phyloP scores from a whole-genome alignment of 805 yeast genomes.

The Candida fluviatilis region DNA sequence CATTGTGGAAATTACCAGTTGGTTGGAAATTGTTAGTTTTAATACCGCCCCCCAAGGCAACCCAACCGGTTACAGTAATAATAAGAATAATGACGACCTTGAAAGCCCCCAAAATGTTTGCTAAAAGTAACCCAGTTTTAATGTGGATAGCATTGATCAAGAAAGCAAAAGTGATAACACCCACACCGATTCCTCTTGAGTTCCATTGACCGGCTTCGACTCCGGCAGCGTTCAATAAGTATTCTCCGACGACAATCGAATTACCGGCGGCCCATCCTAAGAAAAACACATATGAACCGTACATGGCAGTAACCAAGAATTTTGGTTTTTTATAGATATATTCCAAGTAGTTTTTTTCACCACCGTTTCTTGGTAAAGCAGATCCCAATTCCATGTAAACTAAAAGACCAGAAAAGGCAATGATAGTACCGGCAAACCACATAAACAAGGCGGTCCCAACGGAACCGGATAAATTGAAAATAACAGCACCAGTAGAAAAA shows the following conservation, averaged over 20 bases:
- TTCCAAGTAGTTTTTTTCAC: conserved; percentile 79
- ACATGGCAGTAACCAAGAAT: conserved; percentile 58
- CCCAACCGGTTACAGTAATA: conserved; percentile 78
- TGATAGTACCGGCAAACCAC: conserved; percentile 73
- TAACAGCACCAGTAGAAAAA: conserved; percentile 63
- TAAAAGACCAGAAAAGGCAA: conserved; percentile 52
- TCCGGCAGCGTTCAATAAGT: conserved; percentile 70
- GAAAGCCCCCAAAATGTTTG: conserved; percentile 61
- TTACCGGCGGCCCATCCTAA: conserved; percentile 87
- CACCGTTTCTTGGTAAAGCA: conserved; percentile 76
- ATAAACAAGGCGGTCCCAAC: conserved; percentile 68
- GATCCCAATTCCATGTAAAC: conserved; percentile 81
- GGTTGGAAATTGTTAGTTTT: conserved; percentile 44
- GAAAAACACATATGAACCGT: conserved; percentile 67
- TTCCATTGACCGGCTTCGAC: conserved; percentile 68
- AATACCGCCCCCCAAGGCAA: conserved; percentile 69
- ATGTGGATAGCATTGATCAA: conserved; percentile 57
- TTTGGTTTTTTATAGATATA: conserved; percentile 64
- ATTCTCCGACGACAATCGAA: conserved; percentile 76
- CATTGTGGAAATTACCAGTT: conserved; percentile 56
- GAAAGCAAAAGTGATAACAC: conserved; percentile 67
- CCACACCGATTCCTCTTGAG: conserved; percentile 73
- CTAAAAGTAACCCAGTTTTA: conserved; percentile 63
- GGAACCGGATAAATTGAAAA: conserved; percentile 57
- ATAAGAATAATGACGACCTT: conserved; percentile 68